phyloP scores from a whole-genome alignment of 129 eudicot genomes.

The Tanacetum coccineum region DNA sequence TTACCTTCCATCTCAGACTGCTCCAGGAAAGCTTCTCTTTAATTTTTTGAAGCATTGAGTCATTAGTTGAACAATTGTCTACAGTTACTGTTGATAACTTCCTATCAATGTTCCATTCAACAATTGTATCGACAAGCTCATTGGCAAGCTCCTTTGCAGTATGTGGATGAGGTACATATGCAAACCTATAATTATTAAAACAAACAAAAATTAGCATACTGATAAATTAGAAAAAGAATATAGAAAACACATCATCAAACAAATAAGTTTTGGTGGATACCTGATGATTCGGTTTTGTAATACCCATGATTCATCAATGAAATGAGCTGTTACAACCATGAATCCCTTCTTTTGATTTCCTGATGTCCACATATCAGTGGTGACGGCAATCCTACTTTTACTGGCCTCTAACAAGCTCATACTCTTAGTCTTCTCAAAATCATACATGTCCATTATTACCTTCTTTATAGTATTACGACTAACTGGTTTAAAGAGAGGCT shows the following conservation, averaged over 20 bases:
- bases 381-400: conserved; percentile 6
- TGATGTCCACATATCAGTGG: conserved; percentile 29
- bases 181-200: background rate
- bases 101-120: background rate
- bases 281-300: background rate
- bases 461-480: conserved; percentile 4
- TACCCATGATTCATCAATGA: conserved; percentile 10
- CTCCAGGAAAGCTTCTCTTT: background rate
- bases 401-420: background rate
- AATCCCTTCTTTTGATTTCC: conserved; percentile 22
- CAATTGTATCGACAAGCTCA: background rate
- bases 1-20: background rate
- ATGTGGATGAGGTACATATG: conserved; percentile 5
- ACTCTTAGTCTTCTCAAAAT: conserved; percentile 1
- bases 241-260: background rate
- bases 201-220: background rate
- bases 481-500: background rate
- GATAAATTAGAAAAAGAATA: background rate
- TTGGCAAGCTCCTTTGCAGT: background rate
- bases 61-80: background rate
- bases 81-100: background rate
- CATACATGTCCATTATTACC: background rate
- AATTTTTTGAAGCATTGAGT: background rate
- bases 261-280: background rate
- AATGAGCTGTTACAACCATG: conserved; percentile 22